These are phyloP conservation scores for Amylostereum areolatum DNA, from an alignment of 1,284 basidiomycete genomes.

Conservation along the genomic window DNA sequence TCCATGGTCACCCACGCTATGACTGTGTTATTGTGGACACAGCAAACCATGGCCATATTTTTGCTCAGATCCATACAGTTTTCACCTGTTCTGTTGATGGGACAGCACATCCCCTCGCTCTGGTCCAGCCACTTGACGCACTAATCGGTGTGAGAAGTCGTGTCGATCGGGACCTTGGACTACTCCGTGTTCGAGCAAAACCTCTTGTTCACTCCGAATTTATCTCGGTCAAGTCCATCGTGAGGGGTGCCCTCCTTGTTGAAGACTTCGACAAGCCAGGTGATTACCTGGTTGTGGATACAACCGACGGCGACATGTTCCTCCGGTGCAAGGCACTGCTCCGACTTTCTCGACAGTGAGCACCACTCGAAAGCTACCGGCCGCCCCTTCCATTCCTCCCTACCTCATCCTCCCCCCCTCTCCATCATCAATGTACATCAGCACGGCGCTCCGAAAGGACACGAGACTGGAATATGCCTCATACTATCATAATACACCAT, in stretches of 20 bases:
- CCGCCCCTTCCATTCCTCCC: no score
- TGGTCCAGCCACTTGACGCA: slow-evolving; percentile 19
- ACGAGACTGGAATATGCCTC: no score
- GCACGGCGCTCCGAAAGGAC: no score
- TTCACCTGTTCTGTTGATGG: slow-evolving; percentile 15
- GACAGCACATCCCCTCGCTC: slow-evolving; percentile 13
- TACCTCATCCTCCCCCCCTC: no score
- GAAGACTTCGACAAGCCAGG: slow-evolving; percentile 11
- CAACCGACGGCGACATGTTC: slow-evolving; percentile 23
- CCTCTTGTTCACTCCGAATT: slow-evolving; percentile 11
- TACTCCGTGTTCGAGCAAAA: slow-evolving; percentile 14
- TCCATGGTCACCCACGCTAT: slow-evolving; percentile 17
- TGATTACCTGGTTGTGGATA: slow-evolving; percentile 21
- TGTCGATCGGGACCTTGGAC: slow-evolving; percentile 18
- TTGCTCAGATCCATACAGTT: slow-evolving; percentile 17
- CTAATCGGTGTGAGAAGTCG: neutral
- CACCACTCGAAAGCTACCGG: no score
- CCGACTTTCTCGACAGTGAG: no score
- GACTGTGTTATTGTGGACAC: slow-evolving; percentile 20
- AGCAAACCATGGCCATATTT: slow-evolving; percentile 6
- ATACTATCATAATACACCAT: no score
- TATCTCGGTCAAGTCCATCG: slow-evolving; percentile 19
- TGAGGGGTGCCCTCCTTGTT: slow-evolving; percentile 18
- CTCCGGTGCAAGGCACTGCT: no score
- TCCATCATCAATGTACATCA: no score